Evolutionary conservation across 305 asterid genomes (phyloP).

Genomic region (Fraxinus velutina): DNA sequence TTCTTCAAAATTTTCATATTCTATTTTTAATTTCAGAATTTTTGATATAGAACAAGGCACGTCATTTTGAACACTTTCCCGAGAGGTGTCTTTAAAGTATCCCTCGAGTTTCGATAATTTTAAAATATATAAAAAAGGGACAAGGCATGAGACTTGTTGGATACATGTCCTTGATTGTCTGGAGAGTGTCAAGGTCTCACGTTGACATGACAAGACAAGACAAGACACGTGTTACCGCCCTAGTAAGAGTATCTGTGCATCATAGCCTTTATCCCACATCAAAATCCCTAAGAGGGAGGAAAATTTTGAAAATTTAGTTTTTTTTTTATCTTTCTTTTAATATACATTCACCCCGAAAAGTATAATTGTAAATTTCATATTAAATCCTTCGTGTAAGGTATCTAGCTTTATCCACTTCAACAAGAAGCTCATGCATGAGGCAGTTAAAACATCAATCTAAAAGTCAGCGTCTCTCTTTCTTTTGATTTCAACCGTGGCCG

Average conservation of each 20-base stretch:
- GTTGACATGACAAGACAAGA: no score
- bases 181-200: no score
- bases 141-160: no score
- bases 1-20: not conserved
- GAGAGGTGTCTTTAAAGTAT: no score
- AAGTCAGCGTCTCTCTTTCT: not conserved
- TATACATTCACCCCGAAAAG: not conserved
- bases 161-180: no score
- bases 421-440: not conserved
- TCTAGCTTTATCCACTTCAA: slow-evolving; percentile 8
- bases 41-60: no score
- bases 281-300: not conserved
- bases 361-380: not conserved
- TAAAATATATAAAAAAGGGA: no score
- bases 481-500: not conserved
- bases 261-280: not conserved
- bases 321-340: not conserved
- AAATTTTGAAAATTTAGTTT: not conserved
- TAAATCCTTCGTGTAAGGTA: not conserved
- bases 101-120: no score
- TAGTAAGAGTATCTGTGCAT: not conserved
- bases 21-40: not conserved
- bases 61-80: no score
- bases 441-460: not conserved
- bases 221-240: no score